phyloP scores from a whole-genome alignment of 345 rosid genomes.

The Populus nigra region DNA sequence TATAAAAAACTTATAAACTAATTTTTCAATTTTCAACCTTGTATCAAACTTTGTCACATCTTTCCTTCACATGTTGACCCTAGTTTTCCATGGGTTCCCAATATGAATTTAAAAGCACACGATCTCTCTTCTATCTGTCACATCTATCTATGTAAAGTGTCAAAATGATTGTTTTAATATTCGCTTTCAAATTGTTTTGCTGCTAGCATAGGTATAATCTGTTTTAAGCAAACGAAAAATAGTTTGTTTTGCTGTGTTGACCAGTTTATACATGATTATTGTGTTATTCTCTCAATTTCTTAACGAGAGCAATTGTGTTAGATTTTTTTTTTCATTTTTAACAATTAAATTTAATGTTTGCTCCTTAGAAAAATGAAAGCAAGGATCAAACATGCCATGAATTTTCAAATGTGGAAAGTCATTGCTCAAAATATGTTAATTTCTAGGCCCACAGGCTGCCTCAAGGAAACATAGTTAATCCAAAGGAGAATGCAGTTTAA shows the following conservation, averaged over 20 bases:
- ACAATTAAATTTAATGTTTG: no score
- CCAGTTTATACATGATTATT: no score
- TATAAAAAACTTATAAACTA: neutral
- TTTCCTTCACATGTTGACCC: neutral
- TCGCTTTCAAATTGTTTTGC: no score
- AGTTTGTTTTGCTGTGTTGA: no score
- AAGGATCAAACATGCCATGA: neutral
- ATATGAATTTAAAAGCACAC: neutral
- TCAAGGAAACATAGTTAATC: neutral
- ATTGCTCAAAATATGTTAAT: neutral
- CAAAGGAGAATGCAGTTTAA: neutral
- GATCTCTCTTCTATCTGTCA: neutral
- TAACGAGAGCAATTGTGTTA: no score
- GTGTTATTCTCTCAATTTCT: no score
- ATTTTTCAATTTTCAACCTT: neutral
- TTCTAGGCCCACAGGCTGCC: neutral
- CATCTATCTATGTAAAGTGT: neutral
- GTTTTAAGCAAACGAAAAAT: no score
- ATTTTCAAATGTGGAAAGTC: neutral
- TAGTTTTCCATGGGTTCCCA: neutral
- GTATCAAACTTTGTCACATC: neutral
- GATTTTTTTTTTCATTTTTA: no score
- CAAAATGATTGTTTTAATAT: no score
- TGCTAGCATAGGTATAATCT: no score
- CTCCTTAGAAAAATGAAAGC: no score